These are phyloP conservation scores for Plantago major DNA, from an alignment of 257 asterid species.

Conservation along the genomic window DNA sequence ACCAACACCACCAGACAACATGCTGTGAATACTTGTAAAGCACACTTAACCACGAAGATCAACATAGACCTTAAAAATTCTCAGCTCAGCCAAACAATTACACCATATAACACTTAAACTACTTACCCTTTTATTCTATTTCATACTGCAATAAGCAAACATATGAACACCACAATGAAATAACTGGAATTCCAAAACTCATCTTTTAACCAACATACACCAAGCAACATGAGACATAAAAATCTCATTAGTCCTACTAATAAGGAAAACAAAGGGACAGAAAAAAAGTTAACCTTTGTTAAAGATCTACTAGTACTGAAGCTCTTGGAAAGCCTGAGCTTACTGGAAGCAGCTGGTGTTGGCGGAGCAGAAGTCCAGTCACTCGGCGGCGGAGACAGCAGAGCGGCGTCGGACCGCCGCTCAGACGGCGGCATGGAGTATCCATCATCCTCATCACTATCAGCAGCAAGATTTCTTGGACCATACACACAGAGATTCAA, in stretches of 20 bases:
- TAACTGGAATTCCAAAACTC: neutral
- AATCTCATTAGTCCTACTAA: neutral
- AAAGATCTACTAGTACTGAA: conserved; percentile 57
- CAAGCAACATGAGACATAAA: conserved; percentile 1
- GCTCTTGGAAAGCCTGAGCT: conserved; percentile 68
- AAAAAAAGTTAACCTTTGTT: conserved; percentile 56
- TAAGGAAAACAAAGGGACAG: conserved; percentile 1
- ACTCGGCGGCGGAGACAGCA: conserved; percentile 48
- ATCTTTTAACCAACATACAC: neutral
- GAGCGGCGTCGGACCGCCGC: conserved; percentile 58
- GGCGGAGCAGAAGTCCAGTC: conserved; percentile 58
- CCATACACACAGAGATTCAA: conserved; percentile 67
- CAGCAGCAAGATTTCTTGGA: conserved; percentile 44
- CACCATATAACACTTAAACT: no score
- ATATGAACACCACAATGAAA: conserved; percentile 5
- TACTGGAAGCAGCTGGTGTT: conserved; percentile 42
- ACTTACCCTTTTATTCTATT: neutral
- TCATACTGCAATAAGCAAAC: conserved; percentile 8
- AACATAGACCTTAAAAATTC: no score
- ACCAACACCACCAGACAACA: no score
- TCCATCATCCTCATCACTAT: conserved; percentile 36
- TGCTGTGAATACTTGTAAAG: no score
- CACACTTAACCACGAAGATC: no score
- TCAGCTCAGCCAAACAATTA: no score
- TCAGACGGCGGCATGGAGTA: conserved; percentile 38